Evolutionary conservation across 805 yeast species (phyloP), one percentile per base, ranked within the genome.

Genomic region (Sungouiozyma ichnusensis): DNA sequence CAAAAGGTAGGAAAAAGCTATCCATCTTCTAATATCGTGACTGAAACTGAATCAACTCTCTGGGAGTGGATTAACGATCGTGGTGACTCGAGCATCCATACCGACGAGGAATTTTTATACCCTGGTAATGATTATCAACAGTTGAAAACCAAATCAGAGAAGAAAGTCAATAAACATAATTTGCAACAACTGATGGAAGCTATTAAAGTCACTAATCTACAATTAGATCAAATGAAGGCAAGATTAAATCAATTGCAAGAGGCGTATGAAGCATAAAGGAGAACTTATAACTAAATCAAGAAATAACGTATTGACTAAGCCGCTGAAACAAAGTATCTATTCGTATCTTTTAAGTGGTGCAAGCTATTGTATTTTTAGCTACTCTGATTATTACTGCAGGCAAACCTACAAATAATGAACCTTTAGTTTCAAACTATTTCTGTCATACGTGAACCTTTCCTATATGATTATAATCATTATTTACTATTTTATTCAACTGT

Each of bases 21-120:
- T 3, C 51, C 37, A 43, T 47, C 33, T 40, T 38, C 42, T 11
- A 48, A 64, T 45, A 44, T 63, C 46, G 51, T 60, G 16, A 51
- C 65, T 45, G 66, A 68, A 42, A 73, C 77, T 45, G 87, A 84
- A 58, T 66, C 71, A 15, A 70, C 71, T 18, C 54, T 84, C 36
- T 84, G 92, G 92, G 71, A 75, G 37, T 84, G 94, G 94, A 68
- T 84, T 35, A 69, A 69, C 35, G 66, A 64, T 45, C 67, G 74
- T 32, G 62, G 64, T 9, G 51, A 53, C 32, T 39, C 32, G n/a
- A 20, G 33, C 13, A 6, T 40, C 3, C 42, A 40, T 31, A 20
- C 44, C n/a, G 37, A 36, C 13, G 31, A 41, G 17, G 40, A 41
- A 24, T 41, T 36, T 16, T 11, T 41, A 32, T 13, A 41, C 14